Percentiles rank a stretch among this genome's conserved stretches.
Conservation (phyloP, 208 protist species). For the Trypanosoma scelopori region DNA sequence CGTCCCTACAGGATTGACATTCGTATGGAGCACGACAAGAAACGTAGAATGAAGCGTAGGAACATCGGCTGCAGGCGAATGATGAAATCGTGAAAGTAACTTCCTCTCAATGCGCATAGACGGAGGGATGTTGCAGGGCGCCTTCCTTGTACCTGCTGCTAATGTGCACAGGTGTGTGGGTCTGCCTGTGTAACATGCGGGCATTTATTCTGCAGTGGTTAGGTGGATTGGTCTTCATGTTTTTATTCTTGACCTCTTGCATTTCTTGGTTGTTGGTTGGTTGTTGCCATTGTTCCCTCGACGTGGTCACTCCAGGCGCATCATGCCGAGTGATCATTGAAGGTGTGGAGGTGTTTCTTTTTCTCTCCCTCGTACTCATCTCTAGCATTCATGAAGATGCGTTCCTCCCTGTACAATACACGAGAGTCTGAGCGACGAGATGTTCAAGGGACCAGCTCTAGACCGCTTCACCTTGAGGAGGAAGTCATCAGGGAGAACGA, state of each 20-base stretch:
- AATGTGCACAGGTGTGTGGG: no score
- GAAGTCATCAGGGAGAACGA: constrained; percentile 78
- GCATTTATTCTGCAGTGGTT: no score
- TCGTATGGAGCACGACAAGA: constrained; percentile 88
- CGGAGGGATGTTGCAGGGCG: background rate
- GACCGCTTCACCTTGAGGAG: constrained; percentile 57
- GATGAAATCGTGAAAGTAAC: constrained; percentile 77
- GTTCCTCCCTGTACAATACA: constrained; percentile 61
- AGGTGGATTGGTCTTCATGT: no score
- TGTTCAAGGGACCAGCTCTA: constrained; percentile 12
- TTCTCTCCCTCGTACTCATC: background rate
- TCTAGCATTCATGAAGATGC: constrained; percentile 38
- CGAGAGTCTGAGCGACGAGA: background rate
- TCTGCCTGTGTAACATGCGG: no score
- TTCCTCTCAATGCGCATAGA: background rate
- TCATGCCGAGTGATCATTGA: background rate
- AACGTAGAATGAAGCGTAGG: constrained; percentile 60
- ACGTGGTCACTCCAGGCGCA: background rate
- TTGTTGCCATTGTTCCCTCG: constrained; percentile 11
- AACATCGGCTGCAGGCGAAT: constrained; percentile 72
- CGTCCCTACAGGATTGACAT: constrained; percentile 82
- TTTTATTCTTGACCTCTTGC: no score
- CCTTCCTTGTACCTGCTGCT: no score
- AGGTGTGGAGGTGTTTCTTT: constrained; percentile 4
- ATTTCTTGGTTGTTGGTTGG: no score